Evolutionary conservation across 768 basidiomycete genomes (phyloP), one percentile per base, ranked within the genome.

Genomic region (Tulasnella sp.): DNA sequence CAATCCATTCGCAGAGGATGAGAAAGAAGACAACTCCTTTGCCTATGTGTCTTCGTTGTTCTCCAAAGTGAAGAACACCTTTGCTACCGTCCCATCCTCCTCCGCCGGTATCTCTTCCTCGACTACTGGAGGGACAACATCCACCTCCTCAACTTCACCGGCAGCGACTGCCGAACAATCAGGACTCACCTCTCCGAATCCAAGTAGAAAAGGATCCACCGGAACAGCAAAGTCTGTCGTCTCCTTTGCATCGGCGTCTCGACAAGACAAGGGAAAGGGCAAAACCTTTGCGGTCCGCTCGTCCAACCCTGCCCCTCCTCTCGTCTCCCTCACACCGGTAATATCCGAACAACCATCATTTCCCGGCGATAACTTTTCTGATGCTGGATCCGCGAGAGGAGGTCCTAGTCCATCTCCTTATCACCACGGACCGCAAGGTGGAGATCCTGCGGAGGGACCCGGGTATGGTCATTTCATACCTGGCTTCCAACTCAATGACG

Each of bases 1-100:
- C 39, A 96, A 96, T 84, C 94, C 94, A 8, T 96, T 95, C 87
- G 91, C 93, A n/a, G 94, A 95, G 83, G 95, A 96, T 84, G 95
- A 96, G 85, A 90, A 94, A 83, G 94, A 95, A 82, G 92, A 94
- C 82, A 92, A 94, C 10, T 95, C 93, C 21, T 95, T 94, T 84
- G 92, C 93, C 9, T 87, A 96, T 77, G 92, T 96, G 79, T 91
- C 93, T 0, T 93, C 93, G 31, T 87, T 96, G 38, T 89, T 96
- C 78, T 94, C 92, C 42, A 90, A 91, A 81, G 90, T 96, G 88
- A 94, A 92, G 87, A 95, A 89, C 82, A 92, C 93, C 8, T 88
- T 95, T 27, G 88, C 93, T 46, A 84, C 88, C 9, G 56, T 38
- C 9, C 76, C 76, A 12, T 77, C 76, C 46, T 31, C 52, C 14